Percentiles rank a stretch among this genome's conserved stretches.
These are phyloP conservation scores for Vitis hybrid DNA, from an alignment of 177 flowering plant species.

Conservation along the genomic window DNA sequence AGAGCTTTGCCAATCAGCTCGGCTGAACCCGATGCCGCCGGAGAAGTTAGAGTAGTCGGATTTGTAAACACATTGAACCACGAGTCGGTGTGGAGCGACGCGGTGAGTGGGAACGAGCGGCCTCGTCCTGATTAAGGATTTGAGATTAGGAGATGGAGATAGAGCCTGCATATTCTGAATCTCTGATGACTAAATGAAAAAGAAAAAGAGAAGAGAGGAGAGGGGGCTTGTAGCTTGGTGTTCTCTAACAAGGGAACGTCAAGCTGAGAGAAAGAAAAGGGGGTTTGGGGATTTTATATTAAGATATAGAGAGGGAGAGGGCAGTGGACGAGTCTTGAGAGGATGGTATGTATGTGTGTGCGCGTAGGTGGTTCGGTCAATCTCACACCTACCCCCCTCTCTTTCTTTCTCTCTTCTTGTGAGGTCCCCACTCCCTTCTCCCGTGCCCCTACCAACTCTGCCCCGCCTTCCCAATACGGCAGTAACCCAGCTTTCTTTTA, in stretches of 20 bases:
- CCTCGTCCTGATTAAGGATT: neutral
- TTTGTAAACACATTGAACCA: conserved; percentile 20
- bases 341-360: conserved; percentile 7
- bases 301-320: neutral
- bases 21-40: conserved; percentile 33
- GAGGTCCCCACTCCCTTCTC: conserved; percentile 4
- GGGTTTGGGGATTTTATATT: conserved; percentile 26
- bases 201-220: neutral
- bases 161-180: conserved; percentile 23
- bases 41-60: conserved; percentile 23
- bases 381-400: conserved; percentile 33
- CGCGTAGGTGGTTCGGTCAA: conserved; percentile 33
- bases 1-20: conserved; percentile 87
- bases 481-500: too few relatives aligned
- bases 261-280: conserved; percentile 31
- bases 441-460: too few relatives aligned
- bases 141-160: conserved; percentile 15
- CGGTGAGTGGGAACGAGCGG: neutral
- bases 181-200: neutral
- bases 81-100: conserved; percentile 1
- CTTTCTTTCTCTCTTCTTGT: neutral
- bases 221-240: conserved; percentile 26
- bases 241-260: conserved; percentile 36
- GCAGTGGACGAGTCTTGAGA: conserved; percentile 8
- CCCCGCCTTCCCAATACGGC: too few relatives aligned